Evolutionary conservation across 768 basidiomycete species (phyloP).

Genomic region (Rhizopogon vulgaris): DNA sequence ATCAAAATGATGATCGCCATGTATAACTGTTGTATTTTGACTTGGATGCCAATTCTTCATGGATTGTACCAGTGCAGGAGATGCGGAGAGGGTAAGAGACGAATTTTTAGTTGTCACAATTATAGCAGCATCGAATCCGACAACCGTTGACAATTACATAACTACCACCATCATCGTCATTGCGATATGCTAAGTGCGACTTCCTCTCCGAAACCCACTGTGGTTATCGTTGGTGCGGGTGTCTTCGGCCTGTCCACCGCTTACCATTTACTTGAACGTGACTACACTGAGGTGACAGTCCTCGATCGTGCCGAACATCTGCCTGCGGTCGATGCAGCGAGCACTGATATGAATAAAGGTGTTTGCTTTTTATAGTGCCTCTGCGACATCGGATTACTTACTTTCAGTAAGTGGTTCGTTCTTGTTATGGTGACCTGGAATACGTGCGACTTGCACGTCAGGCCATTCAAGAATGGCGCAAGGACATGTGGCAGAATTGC

Average conservation of each 20-base stretch:
- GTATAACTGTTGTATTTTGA: no score
- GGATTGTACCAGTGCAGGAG: no score
- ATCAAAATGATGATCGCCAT: no score
- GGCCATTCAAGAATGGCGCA: conserved; percentile 73
- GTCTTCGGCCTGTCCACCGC: conserved; percentile 88
- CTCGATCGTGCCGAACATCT: conserved; percentile 64
- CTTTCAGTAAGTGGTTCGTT: conserved; percentile 56
- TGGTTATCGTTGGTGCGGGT: conserved; percentile 76
- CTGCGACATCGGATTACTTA: neutral
- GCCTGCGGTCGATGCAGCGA: conserved; percentile 81
- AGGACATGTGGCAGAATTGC: conserved; percentile 59
- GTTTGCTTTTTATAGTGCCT: neutral
- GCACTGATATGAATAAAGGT: conserved; percentile 44
- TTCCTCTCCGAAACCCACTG: conserved; percentile 22
- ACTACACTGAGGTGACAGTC: conserved; percentile 65
- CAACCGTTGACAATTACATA: no score
- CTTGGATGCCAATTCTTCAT: no score
- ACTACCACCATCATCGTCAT: no score
- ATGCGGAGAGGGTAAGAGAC: no score
- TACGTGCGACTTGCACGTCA: conserved; percentile 70
- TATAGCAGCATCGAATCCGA: no score
- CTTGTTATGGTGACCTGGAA: conserved; percentile 63
- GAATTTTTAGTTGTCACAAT: no score
- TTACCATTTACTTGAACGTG: conserved; percentile 63
- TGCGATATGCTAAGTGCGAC: neutral